Evolutionary conservation across 148 eudicot genomes (phyloP), one percentile per base, ranked within the genome.

Genomic region (Dianthus caryophyllus): DNA sequence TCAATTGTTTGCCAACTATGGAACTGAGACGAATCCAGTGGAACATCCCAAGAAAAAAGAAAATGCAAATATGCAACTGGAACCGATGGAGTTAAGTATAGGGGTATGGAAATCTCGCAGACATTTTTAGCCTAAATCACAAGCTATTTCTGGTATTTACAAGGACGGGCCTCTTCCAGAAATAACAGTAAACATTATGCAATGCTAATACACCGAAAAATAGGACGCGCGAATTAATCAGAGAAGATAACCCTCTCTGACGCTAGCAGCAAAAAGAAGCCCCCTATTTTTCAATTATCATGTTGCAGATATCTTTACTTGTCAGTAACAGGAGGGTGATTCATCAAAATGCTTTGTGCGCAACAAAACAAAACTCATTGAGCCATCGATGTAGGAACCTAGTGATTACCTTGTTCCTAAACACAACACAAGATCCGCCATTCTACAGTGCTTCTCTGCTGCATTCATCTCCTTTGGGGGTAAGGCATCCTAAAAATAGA

Each of bases 371-470:
- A n/a, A 48, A 56, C 13, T 47, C 22, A 47, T 39, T 18, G 14
- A 44, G 8, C 26, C 22, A 22, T 54, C 26, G 52, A 49, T 15
- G 30, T 68, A 44, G 31, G 9, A 73, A 44, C n/a, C 75, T 60
- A 27, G 61, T 46, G 9, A 36, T 63, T 73, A 90, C 99, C 99
- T 94, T 72, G 99, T 94, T 30, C 99, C 99, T 72, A 94, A 77
- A 69, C 99, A 94, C 71, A 94, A 76, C 25, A 94, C 93, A 22
- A 94, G 76, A 90, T 94, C 99, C 61, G 99, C 97, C 83, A 80
- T 82, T 81, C 77, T 81, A 80, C 97, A 90, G 65, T 94, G 86
- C 79, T 75, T 85, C 81, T 86, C 97, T 17, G 99, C 96, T 64
- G 89, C 81, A 79, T 82, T 67, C 90, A 94, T 84, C 83, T 94